Base-by-base conservation (phyloP, 2,329 filamentous ascomycete genomes). In the Elsinoe perseae region DNA sequence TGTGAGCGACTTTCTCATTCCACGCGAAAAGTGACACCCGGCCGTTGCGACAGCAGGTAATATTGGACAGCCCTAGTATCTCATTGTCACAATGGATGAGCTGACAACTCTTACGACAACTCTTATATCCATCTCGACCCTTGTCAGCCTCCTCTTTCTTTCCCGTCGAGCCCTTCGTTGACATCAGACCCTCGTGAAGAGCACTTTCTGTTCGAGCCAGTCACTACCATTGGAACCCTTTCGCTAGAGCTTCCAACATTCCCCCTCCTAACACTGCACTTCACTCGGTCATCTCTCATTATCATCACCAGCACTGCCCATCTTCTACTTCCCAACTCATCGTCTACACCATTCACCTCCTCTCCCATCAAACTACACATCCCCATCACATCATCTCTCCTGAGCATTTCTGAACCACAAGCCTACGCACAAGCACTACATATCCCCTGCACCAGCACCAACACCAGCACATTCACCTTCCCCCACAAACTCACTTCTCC, bases 371-470 rank as follows among this genome's bases (percentile, higher is more conserved):
- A 16, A 74, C 4, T 82, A 86, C 95, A 65, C 56, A 93, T 86
- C 12, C 84, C 80, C 55, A 78, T 21, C 20, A 78, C 73, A 28
- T 76, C 76, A 60, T 92, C 76, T 66, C 83, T 85, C 79, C 87
- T 95, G 74, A 95, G 91, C 56, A 86, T 88, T 2, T 95, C 81
- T 65, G 92, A 86, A 21, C 91, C 91, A 62, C 87, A 88, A 68
- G 84, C 88, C 1, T 86, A 80, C 36, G 95, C 85, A 0, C 83
- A 85, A 87, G 59, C 87, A 82, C 53, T 80, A 78, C 89, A 89
- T 95, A 90, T 90, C 95, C 1, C 82, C 82, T 65, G 95, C 91
- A 70, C 95, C 89, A 0, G 87, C 85, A 50, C 95, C 83, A 34
- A 89, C 89, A 50, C 88, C 84, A 52, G 80, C 79, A 61, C 86